Percentiles rank a stretch among this genome's conserved stretches.
phyloP scores from a whole-genome alignment of 805 yeast species.

The Priceomyces haplophilus region DNA sequence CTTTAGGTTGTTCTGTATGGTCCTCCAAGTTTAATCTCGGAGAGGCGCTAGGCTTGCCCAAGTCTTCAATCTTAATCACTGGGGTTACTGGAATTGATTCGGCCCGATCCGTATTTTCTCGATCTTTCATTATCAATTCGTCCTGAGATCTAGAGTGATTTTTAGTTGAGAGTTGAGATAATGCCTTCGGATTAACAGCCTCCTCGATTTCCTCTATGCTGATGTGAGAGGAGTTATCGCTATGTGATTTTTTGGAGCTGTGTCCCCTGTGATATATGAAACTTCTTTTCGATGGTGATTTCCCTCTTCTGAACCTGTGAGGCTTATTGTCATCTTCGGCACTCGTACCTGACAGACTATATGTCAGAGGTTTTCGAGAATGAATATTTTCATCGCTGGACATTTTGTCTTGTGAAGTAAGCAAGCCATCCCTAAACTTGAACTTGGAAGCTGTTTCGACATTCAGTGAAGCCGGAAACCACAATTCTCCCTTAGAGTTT shows the following conservation, averaged over 20 bases:
- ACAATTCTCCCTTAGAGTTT: constrained; percentile 43
- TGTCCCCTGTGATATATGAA: background rate
- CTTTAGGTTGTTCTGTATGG: background rate
- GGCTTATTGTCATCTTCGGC: constrained; percentile 8
- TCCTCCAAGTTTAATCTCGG: constrained; percentile 4
- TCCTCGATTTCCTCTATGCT: background rate
- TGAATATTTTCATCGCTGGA: constrained; percentile 20
- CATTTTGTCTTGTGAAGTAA: constrained; percentile 31
- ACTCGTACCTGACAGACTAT: constrained; percentile 9
- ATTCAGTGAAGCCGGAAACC: constrained; percentile 45
- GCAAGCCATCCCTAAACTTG: background rate
- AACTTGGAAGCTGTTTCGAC: constrained; percentile 2
- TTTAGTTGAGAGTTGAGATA: background rate
- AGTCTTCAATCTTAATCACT: background rate
- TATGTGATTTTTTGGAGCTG: background rate
- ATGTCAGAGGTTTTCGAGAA: constrained; percentile 5
- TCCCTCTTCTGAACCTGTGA: constrained; percentile 4
- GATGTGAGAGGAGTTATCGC: background rate
- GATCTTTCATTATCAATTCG: background rate
- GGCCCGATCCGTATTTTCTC: background rate
- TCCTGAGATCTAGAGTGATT: background rate
- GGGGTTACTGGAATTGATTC: background rate
- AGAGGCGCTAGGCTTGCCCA: background rate
- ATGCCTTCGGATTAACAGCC: background rate
- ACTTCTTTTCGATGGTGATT: constrained; percentile 3